Evolutionary conservation across 139 green algal species (phyloP), one percentile per base, ranked within the genome.

Genomic region (Raphidocelis subcapitata): DNA sequence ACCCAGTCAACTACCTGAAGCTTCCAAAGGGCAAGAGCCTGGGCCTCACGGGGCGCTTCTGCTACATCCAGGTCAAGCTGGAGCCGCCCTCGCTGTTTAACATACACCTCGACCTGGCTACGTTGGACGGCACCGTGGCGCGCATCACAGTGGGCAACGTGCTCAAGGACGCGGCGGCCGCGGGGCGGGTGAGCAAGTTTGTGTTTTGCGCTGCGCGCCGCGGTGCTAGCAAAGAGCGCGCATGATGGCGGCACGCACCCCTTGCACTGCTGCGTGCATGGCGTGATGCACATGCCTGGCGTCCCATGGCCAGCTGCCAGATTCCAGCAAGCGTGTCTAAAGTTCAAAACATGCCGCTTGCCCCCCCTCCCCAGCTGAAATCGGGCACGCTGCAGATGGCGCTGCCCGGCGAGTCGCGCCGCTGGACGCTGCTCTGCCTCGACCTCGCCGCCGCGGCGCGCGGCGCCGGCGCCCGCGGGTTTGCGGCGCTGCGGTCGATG

Each of bases 141-240:
- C 83, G 88, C 16, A 35, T 95, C 0, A 87, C 81, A 15, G 62
- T 93, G 33, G 88, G 81, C 79, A 90, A 91, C 76, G 87, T 94
- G 56, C 90, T 84, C 65, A 83, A 74, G 14, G 8, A 69, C 3
- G 62, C 82, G 20, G 35, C 41, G 12, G 12, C 41, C 8, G 41
- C 12, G 8, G 41, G 41, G 8, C 8, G 12, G 41, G 41, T 49
- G 41, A 49, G 41, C 55, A 62, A 63, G 56, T 35, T 24, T 33
- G 56, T n/a, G n/a, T n/a, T n/a, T n/a, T n/a, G n/a, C n/a, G n/a
- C n/a, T n/a, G n/a, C n/a, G n/a, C n/a, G n/a, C n/a, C n/a, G n/a
- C n/a, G n/a, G n/a, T n/a, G n/a, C n/a, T n/a, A n/a, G n/a, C n/a
- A n/a, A n/a, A n/a, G n/a, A n/a, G n/a, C n/a, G n/a, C n/a, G n/a